Evolutionary conservation across 1,139 yeast genomes (phyloP).

Genomic region (Kluyveromyces sp.): DNA sequence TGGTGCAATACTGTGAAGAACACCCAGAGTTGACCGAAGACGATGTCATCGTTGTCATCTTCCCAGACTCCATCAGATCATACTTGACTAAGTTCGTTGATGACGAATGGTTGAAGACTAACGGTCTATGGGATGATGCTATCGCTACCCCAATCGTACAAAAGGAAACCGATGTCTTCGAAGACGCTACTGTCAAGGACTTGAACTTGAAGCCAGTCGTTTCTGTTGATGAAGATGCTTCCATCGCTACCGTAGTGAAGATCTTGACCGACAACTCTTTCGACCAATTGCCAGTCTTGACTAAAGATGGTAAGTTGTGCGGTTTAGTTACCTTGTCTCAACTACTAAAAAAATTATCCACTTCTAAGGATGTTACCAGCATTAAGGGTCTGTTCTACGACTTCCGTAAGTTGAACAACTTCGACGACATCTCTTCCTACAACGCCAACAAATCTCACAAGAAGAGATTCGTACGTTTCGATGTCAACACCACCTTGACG

Average conservation of each 20-base stretch:
- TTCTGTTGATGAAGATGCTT: constrained; percentile 56
- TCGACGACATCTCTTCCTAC: constrained; percentile 53
- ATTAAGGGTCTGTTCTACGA: constrained; percentile 62
- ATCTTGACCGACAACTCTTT: constrained; percentile 70
- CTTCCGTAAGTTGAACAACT: constrained; percentile 64
- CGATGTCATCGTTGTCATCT: constrained; percentile 70
- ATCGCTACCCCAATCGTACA: constrained; percentile 30
- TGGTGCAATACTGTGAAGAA: constrained; percentile 61
- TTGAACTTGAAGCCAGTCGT: constrained; percentile 78
- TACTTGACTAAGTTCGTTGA: constrained; percentile 84
- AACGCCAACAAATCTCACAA: constrained; percentile 56
- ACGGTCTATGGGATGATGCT: constrained; percentile 57
- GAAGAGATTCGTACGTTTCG: constrained; percentile 64
- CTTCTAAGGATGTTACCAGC: constrained; percentile 51
- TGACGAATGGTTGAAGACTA: constrained; percentile 84
- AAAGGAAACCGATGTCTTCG: constrained; percentile 39
- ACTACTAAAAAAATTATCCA: constrained; percentile 59
- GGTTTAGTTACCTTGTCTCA: constrained; percentile 76
- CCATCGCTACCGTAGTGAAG: constrained; percentile 60
- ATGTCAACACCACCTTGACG: constrained; percentile 58
- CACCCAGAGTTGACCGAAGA: constrained; percentile 55
- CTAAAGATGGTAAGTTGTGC: constrained; percentile 52
- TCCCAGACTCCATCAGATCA: constrained; percentile 85
- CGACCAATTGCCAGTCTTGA: constrained; percentile 77
- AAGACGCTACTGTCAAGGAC: constrained; percentile 58